Evolutionary conservation across 129 eudicot species (phyloP), one percentile per base, ranked within the genome.

Genomic region (Daucus carota): DNA sequence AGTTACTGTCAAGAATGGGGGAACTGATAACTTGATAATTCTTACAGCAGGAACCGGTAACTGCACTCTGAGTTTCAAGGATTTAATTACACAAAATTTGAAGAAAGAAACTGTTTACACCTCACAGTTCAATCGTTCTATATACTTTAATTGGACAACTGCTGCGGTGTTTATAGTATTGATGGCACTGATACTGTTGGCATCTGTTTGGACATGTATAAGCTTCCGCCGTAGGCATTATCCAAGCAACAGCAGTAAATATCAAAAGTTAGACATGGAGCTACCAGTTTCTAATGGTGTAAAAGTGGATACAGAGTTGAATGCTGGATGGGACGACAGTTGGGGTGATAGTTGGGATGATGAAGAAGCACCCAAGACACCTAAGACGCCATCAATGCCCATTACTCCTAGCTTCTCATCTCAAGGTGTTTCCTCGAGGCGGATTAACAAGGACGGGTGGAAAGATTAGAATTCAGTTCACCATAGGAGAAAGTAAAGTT

Each of bases 341-440:
- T 92, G 98, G 98, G 83, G 86, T 52, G 98, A 92, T 48, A 84
- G 72, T 78, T 90, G 98, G 94, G 98, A 83, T 59, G 98, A 92
- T 29, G 96, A 88, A 67, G 98, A 92, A 88, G 94, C 96, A 32
- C 88, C 97, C 20, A 81, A 11, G 54, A 84, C 96, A 0, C 90
- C 97, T 18, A 81, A 17, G 63, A 83, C 96, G 0, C 91, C 97
- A 3, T 84, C 93, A 3, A 68, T 84, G 88, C 97, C 97, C 11
- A 81, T 85, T 6, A 92, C 96, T 75, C 96, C 97, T 31, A 89
- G 89, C 60, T 82, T 89, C 46, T 87, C 97, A 38, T 87, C 96
- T 46, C 87, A 85, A 67, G 86, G 92, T 73, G 82, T 92, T 65
- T 80, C 97, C 80, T 89, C 97, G 8, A 77, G 96, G 63, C 87